Evolutionary conservation across 2,329 filamentous ascomycete species (phyloP), one percentile per base, ranked within the genome.

Genomic region (Ophiostoma ips): DNA sequence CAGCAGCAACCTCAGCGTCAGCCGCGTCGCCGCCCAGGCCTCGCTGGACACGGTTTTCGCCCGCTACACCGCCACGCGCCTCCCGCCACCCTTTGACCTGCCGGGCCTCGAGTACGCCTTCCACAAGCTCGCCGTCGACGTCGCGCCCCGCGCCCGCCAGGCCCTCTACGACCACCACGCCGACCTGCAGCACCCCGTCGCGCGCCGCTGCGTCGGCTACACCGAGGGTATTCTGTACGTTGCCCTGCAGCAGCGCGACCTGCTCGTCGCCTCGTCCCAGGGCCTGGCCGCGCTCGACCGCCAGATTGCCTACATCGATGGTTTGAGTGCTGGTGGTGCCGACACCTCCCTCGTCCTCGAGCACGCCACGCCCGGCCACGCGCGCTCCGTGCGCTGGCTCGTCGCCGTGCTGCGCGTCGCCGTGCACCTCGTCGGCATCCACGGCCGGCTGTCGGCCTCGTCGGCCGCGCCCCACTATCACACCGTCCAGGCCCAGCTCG

Each of bases 141-240:
- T 88, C 12, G 77, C 84, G 56, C 76, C 82, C 15, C 74, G 75
- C 56, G 76, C 84, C 46, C 77, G 90, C 58, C 70, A 76, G 38
- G 73, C 81, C 30, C 70, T 78, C 10, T 73, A 80, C 55, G 81
- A 87, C 47, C 87, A 94, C 64, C 87, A 85, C 0, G 82, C 86
- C 35, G 94, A 98, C 56, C 68, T 98, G 36, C 94, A 84, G 41
- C 75, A 80, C 38, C 82, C 86, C 9, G 87, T 95, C 58, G 76
- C 92, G 8, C 74, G 76, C 38, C 77, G 89, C 60, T 89, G 87
- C 61, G 75, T 85, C 46, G 87, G 87, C 0, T 86, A 86, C 56
- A 69, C 95, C n/a, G 92, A 98, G 62, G 87, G 89, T 24, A 73
- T 95, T 52, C 69, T 96, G 30, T 73, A 82, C 52, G 67, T 79